phyloP scores from a whole-genome alignment of 1,139 yeast species.

The Zhuliangozyma blackwelliae region DNA sequence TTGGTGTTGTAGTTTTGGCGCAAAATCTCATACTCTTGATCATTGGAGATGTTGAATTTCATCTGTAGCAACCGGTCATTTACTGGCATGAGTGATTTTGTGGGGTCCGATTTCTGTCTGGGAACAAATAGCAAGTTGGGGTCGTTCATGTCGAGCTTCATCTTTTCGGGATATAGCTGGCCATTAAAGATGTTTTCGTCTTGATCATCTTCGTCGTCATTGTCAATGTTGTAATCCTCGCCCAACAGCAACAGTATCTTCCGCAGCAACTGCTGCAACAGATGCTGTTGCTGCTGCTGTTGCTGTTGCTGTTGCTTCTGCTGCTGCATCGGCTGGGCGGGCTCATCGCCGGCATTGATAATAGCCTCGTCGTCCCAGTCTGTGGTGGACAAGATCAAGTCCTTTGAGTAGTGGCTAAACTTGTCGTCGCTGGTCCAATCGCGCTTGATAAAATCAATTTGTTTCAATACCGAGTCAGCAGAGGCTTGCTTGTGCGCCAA shows the following conservation, averaged over 20 bases:
- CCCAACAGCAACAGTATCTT: background rate
- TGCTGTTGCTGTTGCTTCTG: conserved; percentile 12
- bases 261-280: too few relatives aligned
- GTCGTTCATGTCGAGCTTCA: conserved; percentile 81
- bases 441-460: conserved; percentile 30
- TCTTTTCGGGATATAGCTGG: conserved; percentile 40
- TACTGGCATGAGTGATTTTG: conserved; percentile 42
- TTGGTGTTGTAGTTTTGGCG: conserved; percentile 86
- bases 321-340: background rate
- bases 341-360: conserved; percentile 43
- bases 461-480: conserved; percentile 15
- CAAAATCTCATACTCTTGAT: conserved; percentile 75
- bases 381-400: conserved; percentile 66
- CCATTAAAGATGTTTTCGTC: conserved; percentile 85
- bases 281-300: too few relatives aligned
- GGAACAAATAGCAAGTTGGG: conserved; percentile 69
- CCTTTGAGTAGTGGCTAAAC: conserved; percentile 46
- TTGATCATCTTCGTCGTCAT: conserved; percentile 50
- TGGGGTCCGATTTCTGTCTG: conserved; percentile 19
- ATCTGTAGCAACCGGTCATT: conserved; percentile 45
- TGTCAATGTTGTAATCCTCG: conserved; percentile 2
- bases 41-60: conserved; percentile 83
- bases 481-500: conserved; percentile 18
- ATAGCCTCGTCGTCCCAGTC: conserved; percentile 80
- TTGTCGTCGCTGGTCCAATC: conserved; percentile 38